These are phyloP conservation scores for Staphylotrichum longicolle DNA, from an alignment of 495 filamentous ascomycete genomes.

Conservation along the genomic window DNA sequence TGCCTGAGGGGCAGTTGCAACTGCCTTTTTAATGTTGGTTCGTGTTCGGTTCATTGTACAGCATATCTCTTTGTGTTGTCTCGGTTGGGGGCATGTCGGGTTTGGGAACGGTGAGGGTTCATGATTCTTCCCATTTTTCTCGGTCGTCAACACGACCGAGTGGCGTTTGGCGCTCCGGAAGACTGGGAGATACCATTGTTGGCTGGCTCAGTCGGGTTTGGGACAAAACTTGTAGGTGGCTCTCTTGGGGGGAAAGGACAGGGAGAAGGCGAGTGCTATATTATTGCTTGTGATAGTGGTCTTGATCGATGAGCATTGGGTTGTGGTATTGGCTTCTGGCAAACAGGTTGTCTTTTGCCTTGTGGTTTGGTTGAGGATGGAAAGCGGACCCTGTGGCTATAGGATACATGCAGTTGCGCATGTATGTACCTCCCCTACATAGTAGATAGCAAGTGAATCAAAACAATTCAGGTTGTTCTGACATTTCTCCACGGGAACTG, in stretches of 20 bases:
- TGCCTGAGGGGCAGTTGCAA: neutral
- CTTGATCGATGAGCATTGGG: neutral
- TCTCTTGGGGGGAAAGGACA: neutral
- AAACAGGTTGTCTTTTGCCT: neutral
- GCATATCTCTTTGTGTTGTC: slow-evolving; percentile 18
- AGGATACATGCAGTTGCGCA: slow-evolving; percentile 9
- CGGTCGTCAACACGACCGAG: slow-evolving; percentile 29
- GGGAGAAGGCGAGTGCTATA: neutral
- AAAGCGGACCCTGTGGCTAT: neutral
- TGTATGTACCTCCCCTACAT: neutral
- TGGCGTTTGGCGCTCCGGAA: slow-evolving; percentile 35
- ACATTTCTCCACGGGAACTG: too few species aligned
- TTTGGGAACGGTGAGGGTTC: slow-evolving; percentile 5
- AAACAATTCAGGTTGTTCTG: neutral
- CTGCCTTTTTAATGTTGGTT: slow-evolving; percentile 7
- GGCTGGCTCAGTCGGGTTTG: slow-evolving; percentile 18
- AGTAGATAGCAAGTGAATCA: slow-evolving; percentile 13
- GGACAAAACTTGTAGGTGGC: neutral
- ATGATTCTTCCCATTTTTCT: slow-evolving; percentile 15
- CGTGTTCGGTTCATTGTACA: slow-evolving; percentile 20
- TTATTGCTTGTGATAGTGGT: neutral
- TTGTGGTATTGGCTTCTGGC: neutral
- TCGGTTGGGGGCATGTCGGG: slow-evolving; percentile 9
- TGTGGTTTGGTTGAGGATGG: neutral
- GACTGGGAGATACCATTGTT: slow-evolving; percentile 34